Evolutionary conservation across 805 yeast genomes (phyloP).

Genomic region (Metschnikowia rubicola): DNA sequence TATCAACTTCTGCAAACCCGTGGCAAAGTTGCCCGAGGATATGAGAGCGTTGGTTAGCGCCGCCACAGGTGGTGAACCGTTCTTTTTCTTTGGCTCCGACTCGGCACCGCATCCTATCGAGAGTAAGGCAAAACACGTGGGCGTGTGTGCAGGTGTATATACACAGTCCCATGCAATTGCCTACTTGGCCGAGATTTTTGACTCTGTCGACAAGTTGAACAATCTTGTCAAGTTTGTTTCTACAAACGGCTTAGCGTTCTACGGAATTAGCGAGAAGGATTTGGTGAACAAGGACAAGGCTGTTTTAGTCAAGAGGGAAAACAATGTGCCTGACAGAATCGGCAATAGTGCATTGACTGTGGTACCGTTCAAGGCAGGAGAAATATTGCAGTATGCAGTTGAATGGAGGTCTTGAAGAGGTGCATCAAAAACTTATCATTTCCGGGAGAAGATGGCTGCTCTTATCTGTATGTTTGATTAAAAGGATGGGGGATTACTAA

Average conservation of each 20-base stretch:
- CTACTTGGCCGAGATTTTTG: slow-evolving; percentile 86
- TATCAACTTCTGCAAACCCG: slow-evolving; percentile 94
- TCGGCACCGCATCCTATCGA: slow-evolving; percentile 94
- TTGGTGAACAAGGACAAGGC: slow-evolving; percentile 45
- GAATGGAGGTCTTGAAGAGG: slow-evolving; percentile 54
- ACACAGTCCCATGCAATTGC: slow-evolving; percentile 81
- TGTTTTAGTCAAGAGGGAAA: slow-evolving; percentile 52
- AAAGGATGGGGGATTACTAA: no score
- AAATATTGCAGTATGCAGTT: slow-evolving; percentile 63
- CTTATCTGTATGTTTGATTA: no score
- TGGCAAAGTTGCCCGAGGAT: slow-evolving; percentile 88
- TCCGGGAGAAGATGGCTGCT: background rate
- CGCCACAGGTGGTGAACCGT: slow-evolving; percentile 87
- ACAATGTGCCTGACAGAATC: slow-evolving; percentile 57
- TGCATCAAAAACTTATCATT: background rate
- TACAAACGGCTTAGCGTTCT: slow-evolving; percentile 69
- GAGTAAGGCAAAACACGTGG: slow-evolving; percentile 69
- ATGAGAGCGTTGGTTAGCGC: slow-evolving; percentile 78
- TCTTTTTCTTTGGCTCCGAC: slow-evolving; percentile 95
- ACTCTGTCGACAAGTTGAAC: slow-evolving; percentile 57
- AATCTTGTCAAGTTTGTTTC: slow-evolving; percentile 72
- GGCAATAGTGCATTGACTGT: slow-evolving; percentile 43
- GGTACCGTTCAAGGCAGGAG: slow-evolving; percentile 87
- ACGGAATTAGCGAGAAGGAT: slow-evolving; percentile 47
- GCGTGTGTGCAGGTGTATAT: slow-evolving; percentile 98